Evolutionary conservation across 2,329 filamentous ascomycete genomes (phyloP).

Genomic region (Fusarium subglutinans): DNA sequence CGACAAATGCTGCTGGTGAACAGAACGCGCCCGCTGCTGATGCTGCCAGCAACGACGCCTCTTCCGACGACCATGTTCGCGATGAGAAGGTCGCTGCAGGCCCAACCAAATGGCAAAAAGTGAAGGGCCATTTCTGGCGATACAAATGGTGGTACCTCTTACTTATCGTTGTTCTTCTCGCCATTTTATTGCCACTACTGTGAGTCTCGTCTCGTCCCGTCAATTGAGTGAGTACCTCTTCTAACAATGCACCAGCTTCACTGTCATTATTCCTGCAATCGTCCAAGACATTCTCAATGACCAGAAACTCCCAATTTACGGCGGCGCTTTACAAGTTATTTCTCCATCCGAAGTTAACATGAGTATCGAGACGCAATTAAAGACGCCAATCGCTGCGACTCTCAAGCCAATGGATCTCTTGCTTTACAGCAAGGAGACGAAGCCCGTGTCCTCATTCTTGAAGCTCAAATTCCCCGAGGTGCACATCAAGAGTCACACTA

Average conservation of each 20-base stretch:
- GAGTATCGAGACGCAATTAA: slow-evolving; percentile 49
- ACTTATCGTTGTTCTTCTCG: slow-evolving; percentile 52
- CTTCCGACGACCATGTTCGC: slow-evolving; percentile 24
- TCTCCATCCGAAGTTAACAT: slow-evolving; percentile 48
- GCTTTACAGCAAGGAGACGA: slow-evolving; percentile 53
- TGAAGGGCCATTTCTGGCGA: slow-evolving; percentile 52
- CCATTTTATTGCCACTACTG: slow-evolving; percentile 57
- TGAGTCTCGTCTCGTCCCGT: slow-evolving; percentile 42
- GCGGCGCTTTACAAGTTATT: slow-evolving; percentile 48
- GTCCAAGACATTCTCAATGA: slow-evolving; percentile 55
- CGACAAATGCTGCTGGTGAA: neutral
- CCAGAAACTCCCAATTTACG: slow-evolving; percentile 51
- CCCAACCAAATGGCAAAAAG: slow-evolving; percentile 47
- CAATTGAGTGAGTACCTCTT: too few relatives aligned
- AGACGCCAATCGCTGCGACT: slow-evolving; percentile 50
- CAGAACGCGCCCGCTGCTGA: neutral
- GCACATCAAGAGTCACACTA: slow-evolving; percentile 49
- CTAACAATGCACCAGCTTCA: slow-evolving; percentile 49
- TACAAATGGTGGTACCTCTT: slow-evolving; percentile 57
- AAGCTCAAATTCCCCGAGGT: slow-evolving; percentile 44
- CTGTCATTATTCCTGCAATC: slow-evolving; percentile 57
- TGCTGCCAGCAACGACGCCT: slow-evolving; percentile 12
- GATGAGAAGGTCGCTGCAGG: slow-evolving; percentile 15
- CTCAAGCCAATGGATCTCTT: slow-evolving; percentile 51
- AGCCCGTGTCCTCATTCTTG: slow-evolving; percentile 30